Base-by-base conservation (phyloP, 306 rosid species). In the Medicago ruthenica region DNA sequence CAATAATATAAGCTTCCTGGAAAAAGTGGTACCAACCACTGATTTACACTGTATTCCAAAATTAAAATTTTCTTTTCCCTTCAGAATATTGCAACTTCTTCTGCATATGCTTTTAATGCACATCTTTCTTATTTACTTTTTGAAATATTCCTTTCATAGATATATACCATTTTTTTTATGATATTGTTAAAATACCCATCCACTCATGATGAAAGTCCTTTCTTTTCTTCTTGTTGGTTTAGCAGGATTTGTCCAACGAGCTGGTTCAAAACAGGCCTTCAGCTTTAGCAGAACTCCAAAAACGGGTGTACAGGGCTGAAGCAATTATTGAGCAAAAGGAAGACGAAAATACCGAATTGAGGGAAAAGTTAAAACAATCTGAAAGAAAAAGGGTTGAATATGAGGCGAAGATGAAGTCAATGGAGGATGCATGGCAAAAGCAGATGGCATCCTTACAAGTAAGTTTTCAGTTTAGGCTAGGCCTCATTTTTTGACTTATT, bases 361-460 rank as follows among this genome's bases (percentile, higher is more conserved):
- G 86, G 76, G 99, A 92, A 83, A 88, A 88, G 62, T 86, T 92
- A 70, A 88, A 79, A 65, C 93, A 87, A 72, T 86, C 78, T 67
- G 92, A 96, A 85, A 70, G 73, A 37, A 90, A 87, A 77, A 91
- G 99, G 98, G 74, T 81, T 82, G 99, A 96, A 42, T 88, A 90
- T 45, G 99, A 96, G 75, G 81, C 62, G 14, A 96, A 83, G 86
- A 96, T 96, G 99, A 96, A 89, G 76, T 83, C 94, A 73, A 89
- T 88, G 98, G 98, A 96, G 83, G 98, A 90, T 67, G 82, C 74
- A 41, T 96, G 99, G 99, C 97, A 96, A 88, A 96, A 85, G 77
- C 98, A 96, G 89, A 89, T 87, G 97, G 84, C 86, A 24, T 92
- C 99, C 66, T 89, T 96, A 87, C 99, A 96, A 75, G 99, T 96